phyloP scores from a whole-genome alignment of 2,329 filamentous ascomycete species.

The Cordyceps pruinosa region DNA sequence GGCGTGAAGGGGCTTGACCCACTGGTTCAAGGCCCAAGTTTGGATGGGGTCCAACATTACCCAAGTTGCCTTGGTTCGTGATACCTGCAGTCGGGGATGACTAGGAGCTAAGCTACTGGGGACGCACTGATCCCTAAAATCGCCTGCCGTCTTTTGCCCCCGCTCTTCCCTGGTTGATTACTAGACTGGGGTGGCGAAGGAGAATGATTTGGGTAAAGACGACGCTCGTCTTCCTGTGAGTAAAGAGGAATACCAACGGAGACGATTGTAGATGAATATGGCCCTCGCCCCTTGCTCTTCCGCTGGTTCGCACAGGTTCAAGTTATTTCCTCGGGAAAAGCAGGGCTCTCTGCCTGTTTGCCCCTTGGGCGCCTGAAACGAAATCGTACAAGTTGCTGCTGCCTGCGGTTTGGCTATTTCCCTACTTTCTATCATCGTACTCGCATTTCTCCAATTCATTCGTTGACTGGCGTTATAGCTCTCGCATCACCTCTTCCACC shows the following conservation, averaged over 20 bases:
- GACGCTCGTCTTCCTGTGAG: no score
- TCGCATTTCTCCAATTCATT: neutral
- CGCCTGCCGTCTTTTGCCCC: neutral
- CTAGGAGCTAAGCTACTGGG: neutral
- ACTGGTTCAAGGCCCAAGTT: neutral
- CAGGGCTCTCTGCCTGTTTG: neutral
- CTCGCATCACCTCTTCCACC: conserved; percentile 58
- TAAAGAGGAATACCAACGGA: neutral
- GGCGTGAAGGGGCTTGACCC: neutral
- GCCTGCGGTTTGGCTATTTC: neutral
- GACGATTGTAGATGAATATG: no score
- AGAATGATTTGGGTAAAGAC: no score
- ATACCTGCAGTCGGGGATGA: neutral
- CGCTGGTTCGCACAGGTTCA: neutral
- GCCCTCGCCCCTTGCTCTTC: no score
- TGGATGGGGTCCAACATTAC: neutral
- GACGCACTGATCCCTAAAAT: neutral
- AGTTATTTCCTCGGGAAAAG: neutral
- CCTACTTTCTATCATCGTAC: neutral
- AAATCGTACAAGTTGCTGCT: neutral
- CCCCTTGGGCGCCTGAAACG: neutral
- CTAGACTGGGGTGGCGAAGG: neutral
- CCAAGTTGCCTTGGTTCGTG: neutral
- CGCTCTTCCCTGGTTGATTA: neutral
- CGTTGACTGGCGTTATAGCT: conserved; percentile 33